Conservation (phyloP, 202 grass and related monocot genomes). For the Hordeum pubiflorum region DNA sequence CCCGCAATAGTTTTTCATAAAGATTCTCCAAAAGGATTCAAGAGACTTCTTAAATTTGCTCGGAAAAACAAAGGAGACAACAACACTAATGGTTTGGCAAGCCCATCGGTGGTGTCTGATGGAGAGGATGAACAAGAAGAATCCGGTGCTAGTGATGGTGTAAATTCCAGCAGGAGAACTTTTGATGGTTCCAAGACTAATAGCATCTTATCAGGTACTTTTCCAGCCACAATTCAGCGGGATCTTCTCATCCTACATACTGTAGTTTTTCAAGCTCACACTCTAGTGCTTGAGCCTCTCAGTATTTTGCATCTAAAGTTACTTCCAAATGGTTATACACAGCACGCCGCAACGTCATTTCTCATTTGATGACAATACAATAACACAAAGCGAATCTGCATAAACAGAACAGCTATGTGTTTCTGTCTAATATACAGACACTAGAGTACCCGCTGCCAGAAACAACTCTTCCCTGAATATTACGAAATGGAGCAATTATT, state of each 20-base stretch:
- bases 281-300: not conserved
- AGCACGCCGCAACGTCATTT: not conserved
- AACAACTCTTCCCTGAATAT: not conserved
- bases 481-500: not conserved
- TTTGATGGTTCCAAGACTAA: conserved; percentile 54
- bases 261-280: not conserved
- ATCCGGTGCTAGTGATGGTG: conserved; percentile 48
- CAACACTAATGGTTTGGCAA: conserved; percentile 58
- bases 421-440: not conserved
- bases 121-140: conserved; percentile 95
- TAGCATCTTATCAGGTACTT: conserved; percentile 74
- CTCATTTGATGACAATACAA: not conserved
- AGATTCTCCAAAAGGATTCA: conserved; percentile 93
- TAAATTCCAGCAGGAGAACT: conserved; percentile 55
- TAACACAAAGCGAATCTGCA: not conserved
- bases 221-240: not conserved
- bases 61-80: conserved; percentile 88
- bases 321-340: not conserved
- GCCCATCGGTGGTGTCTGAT: conserved; percentile 79
- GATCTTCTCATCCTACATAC: not conserved
- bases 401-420: not conserved
- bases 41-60: conserved; percentile 94
- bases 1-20: conserved; percentile 93
- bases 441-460: not conserved
- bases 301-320: not conserved